Evolutionary conservation across 2,329 filamentous ascomycete species (phyloP), one percentile per base, ranked within the genome.

Genomic region (Fusarium dlaminii): DNA sequence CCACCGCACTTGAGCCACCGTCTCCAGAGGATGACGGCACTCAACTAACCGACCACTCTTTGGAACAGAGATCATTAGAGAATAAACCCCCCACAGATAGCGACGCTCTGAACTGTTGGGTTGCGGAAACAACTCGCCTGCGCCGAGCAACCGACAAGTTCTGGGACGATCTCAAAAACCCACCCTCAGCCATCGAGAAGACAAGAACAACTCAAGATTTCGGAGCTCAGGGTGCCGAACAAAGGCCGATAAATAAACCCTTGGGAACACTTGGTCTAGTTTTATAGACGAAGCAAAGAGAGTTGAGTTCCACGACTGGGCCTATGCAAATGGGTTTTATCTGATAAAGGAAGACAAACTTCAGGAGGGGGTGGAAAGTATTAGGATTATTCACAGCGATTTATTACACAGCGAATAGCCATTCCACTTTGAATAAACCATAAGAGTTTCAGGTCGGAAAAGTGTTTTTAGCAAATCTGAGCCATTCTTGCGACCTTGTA

Each of bases 191-290:
- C 18, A 8, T 9, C 4, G 15, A 18, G 7, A 18, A 18, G 18
- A 18, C 20, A 40, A 13, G 15, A 29, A 18, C 10, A n/a, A 15
- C 14, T 14, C 34, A n/a, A 5, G 15, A 10, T 17, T 22, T 13
- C 1, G 20, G 29, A 17, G 20, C 34, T 8, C 24, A 12, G 0
- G 20, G 2, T 54, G 7, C 20, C 5, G 4, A 13, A 54, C 5
- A 29, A n/a, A 13, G 14, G 20, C 14, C 0, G 5, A 7, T n/a
- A 14, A 17, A 10, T 13, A 4, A 4, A 18, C 18, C 18, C 0
- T 18, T 6, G 14, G 20, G 10, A 29, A 29, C 1, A 3, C 0
- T 39, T 27, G 2, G 3, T 18, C 14, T 18, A 20, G 5, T 22
- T 29, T 11, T 15, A 7, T n/a, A 2, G 9, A 13, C 3, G 10